Conservation (phyloP, 345 rosid species). For the Eucalyptus grandis region DNA sequence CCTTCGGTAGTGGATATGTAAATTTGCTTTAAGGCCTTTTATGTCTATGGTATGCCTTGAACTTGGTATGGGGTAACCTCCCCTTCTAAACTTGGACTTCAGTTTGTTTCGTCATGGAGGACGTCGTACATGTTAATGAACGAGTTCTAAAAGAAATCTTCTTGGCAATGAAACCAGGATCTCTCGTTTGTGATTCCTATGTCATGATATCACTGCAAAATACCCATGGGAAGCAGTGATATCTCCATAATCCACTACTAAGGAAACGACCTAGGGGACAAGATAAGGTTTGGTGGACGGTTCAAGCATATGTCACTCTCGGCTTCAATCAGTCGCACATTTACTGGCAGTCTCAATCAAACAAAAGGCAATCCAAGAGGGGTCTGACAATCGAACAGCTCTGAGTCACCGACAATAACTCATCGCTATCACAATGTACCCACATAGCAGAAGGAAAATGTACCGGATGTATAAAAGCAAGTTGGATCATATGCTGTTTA, state of each 20-base stretch:
- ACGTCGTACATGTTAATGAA: background rate
- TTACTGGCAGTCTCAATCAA: background rate
- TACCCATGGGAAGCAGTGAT: background rate
- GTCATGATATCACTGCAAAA: background rate
- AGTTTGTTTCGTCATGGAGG: background rate
- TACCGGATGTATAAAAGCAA: background rate
- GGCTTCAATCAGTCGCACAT: background rate
- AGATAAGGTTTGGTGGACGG: background rate
- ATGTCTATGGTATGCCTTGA: background rate
- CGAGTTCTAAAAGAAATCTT: background rate
- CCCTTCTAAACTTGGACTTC: background rate
- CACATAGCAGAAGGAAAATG: background rate
- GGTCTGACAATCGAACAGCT: background rate
- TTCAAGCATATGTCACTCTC: background rate
- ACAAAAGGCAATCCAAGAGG: background rate
- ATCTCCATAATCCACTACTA: background rate
- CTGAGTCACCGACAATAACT: background rate
- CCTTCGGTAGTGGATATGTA: background rate
- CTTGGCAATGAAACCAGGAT: background rate
- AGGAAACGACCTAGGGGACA: background rate
- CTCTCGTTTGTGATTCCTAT: background rate
- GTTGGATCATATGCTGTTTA: background rate
- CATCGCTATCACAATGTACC: background rate
- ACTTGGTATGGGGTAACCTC: background rate
- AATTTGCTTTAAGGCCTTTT: background rate